Evolutionary conservation across 805 yeast genomes (phyloP).

Genomic region (Schwanniomyces vanrijiae): DNA sequence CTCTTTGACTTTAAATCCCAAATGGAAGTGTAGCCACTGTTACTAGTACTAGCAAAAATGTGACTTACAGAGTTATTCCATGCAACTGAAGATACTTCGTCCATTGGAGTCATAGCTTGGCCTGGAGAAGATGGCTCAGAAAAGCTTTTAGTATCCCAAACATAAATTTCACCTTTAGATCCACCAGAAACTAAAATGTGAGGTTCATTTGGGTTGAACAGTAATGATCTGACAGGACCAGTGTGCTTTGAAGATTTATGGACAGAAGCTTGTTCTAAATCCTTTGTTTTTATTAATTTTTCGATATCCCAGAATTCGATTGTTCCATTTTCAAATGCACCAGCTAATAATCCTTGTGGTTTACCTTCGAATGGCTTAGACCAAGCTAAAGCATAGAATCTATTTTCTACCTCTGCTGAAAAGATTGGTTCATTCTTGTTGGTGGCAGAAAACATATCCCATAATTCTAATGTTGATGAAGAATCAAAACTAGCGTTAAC

Average conservation of each 20-base stretch:
- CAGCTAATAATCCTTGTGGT: constrained; percentile 66
- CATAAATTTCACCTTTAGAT: constrained; percentile 78
- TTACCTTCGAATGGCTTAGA: constrained; percentile 53
- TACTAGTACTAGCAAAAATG: constrained; percentile 87
- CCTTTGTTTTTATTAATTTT: constrained; percentile 41
- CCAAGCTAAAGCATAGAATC: constrained; percentile 84
- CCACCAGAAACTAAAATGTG: constrained; percentile 86
- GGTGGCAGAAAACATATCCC: constrained; percentile 58
- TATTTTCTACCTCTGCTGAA: constrained; percentile 32
- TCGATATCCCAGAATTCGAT: constrained; percentile 78
- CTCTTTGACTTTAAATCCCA: constrained; percentile 90
- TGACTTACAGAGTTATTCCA: constrained; percentile 87
- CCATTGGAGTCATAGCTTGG: constrained; percentile 73
- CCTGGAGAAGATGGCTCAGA: constrained; percentile 69
- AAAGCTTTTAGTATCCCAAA: constrained; percentile 82
- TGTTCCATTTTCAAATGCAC: constrained; percentile 82
- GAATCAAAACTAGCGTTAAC: constrained; percentile 86
- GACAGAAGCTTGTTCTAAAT: constrained; percentile 43
- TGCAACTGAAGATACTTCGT: constrained; percentile 75
- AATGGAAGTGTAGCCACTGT: constrained; percentile 81
- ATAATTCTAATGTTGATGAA: constrained; percentile 72
- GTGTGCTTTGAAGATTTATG: constrained; percentile 58
- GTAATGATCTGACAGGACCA: constrained; percentile 68
- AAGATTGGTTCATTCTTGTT: constrained; percentile 31
- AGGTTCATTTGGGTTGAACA: constrained; percentile 72